phyloP scores from a whole-genome alignment of 1,139 yeast species.

The Barnettozyma hawaiiensis region DNA sequence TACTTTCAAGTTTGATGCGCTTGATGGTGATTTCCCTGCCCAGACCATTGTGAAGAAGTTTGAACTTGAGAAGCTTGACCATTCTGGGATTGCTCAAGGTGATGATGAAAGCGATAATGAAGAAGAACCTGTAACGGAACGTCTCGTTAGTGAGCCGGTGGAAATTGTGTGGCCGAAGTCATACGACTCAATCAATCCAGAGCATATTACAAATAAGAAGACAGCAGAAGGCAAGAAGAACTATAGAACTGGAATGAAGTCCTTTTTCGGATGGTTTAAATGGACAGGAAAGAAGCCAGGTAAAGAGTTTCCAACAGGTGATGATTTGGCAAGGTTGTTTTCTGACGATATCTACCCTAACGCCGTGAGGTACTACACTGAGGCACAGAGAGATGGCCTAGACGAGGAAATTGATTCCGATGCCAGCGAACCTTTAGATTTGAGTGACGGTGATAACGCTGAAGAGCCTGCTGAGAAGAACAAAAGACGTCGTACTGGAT shows the following conservation, averaged over 20 bases:
- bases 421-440: slow-evolving; percentile 40
- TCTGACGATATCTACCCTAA: slow-evolving; percentile 65
- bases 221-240: slow-evolving; percentile 49
- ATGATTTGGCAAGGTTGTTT: slow-evolving; percentile 57
- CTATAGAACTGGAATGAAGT: slow-evolving; percentile 65
- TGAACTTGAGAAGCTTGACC: slow-evolving; percentile 35
- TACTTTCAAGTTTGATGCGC: slow-evolving; percentile 43
- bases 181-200: slow-evolving; percentile 49
- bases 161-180: slow-evolving; percentile 56
- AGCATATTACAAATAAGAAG: slow-evolving; percentile 37
- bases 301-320: slow-evolving; percentile 69
- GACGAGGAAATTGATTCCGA: slow-evolving; percentile 50
- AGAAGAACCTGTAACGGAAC: slow-evolving; percentile 44
- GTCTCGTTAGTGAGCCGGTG: slow-evolving; percentile 44
- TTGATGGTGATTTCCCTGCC: slow-evolving; percentile 35
- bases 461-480: slow-evolving; percentile 18
- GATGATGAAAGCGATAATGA: slow-evolving; percentile 30
- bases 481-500: slow-evolving; percentile 16
- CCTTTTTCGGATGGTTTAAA: slow-evolving; percentile 66
- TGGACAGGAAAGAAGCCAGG: slow-evolving; percentile 76
- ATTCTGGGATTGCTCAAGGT: not conserved
- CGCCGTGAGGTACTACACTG: slow-evolving; percentile 67
- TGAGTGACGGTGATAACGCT: slow-evolving; percentile 45
- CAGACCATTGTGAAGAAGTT: slow-evolving; percentile 55
- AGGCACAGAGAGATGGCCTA: slow-evolving; percentile 51